These are phyloP conservation scores for Fusarium aywerte DNA, from an alignment of 2,329 filamentous ascomycete species.

Conservation along the genomic window DNA sequence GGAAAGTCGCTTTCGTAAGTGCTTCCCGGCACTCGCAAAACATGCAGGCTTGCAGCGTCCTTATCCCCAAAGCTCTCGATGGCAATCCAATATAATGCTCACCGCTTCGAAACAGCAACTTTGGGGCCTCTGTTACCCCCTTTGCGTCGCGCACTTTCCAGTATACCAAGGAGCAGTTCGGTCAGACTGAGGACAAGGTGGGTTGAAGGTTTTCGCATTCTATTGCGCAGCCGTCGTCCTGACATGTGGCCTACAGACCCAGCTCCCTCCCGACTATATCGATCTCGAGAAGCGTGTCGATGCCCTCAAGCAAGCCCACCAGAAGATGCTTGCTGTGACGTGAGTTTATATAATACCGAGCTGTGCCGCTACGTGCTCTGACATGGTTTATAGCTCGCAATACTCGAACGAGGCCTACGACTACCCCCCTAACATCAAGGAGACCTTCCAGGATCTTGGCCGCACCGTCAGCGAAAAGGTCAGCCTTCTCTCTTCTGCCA, in stretches of 20 bases:
- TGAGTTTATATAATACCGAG: conserved; percentile 60
- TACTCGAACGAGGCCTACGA: conserved; percentile 91
- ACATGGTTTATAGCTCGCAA: conserved; percentile 72
- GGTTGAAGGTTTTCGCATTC: conserved; percentile 25
- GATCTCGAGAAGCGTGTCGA: conserved; percentile 99
- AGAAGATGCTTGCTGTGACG: conserved; percentile 97
- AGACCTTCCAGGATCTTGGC: conserved; percentile 96
- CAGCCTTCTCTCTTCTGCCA: conserved; percentile 84
- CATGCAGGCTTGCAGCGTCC: conserved; percentile 12
- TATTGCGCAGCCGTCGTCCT: conserved; percentile 31
- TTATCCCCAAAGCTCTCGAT: conserved; percentile 21
- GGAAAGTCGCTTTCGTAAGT: conserved; percentile 61
- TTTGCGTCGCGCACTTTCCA: conserved; percentile 95
- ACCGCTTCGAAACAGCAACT: conserved; percentile 54
- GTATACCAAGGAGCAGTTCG: conserved; percentile 97
- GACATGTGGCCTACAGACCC: conserved; percentile 69
- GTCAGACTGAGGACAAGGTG: conserved; percentile 94
- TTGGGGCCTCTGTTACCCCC: conserved; percentile 86
- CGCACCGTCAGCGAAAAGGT: conserved; percentile 98
- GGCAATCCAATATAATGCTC: conserved; percentile 22
- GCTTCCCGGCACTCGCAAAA: conserved; percentile 23
- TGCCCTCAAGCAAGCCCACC: conserved; percentile 95
- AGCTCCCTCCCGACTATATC: conserved; percentile 96
- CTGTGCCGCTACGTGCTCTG: not conserved
- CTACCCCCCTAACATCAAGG: conserved; percentile 97